Evolutionary conservation across 208 protist genomes (phyloP).

Genomic region (Naegleria fowleri): DNA sequence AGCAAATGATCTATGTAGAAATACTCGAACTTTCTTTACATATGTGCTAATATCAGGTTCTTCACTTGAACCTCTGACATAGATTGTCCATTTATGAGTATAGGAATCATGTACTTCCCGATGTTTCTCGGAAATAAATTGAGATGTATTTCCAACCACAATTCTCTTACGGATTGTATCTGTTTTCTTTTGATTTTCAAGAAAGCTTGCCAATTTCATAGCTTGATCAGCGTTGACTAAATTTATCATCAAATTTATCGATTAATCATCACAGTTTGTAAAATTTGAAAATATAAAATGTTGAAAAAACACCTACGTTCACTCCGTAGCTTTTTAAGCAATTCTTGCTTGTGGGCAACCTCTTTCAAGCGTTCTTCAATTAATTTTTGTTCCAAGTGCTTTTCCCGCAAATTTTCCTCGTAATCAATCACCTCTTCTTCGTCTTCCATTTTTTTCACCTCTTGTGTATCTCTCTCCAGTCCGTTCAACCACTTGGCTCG

Average conservation of each 20-base stretch:
- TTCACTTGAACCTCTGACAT: neutral
- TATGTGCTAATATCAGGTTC: neutral
- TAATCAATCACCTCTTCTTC: neutral
- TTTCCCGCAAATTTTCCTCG: neutral
- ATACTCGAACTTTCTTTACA: conserved; percentile 15
- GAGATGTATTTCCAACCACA: conserved; percentile 3
- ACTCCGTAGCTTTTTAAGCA: neutral
- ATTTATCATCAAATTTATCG: neutral
- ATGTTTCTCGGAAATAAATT: neutral
- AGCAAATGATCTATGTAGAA: neutral
- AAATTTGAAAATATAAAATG: no score
- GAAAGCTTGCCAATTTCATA: neutral
- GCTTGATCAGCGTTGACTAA: neutral
- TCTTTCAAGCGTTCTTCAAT: neutral
- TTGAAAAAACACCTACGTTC: neutral
- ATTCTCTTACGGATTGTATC: neutral
- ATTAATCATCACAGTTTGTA: neutral
- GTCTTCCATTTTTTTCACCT: neutral
- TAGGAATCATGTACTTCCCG: neutral
- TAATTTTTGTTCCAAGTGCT: neutral
- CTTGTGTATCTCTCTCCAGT: neutral
- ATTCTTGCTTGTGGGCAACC: neutral
- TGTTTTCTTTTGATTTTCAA: neutral
- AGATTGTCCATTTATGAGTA: conserved; percentile 6
- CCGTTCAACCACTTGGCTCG: no score